Base-by-base conservation (phyloP, 805 yeast genomes). In the Pichia cephalocereana region DNA sequence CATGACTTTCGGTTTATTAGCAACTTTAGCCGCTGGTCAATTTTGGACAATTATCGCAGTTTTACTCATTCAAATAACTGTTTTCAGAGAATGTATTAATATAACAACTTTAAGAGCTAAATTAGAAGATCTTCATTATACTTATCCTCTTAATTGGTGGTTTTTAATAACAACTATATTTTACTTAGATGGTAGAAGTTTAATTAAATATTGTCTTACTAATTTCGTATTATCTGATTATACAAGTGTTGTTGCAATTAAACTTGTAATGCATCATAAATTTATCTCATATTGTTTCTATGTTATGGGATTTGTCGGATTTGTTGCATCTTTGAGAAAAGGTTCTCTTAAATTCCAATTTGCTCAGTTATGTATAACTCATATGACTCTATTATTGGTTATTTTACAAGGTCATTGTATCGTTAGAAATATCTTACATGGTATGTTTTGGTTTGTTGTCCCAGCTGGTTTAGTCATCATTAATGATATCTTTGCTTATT, bases 391-490 rank as follows among this genome's bases (percentile, higher is more conserved):
- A 57, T 70, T 90, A 52, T 69, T 93, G 50, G 96, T 91, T 47
- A 95, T 93, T 28, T 81, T 87, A 70, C 99, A 93, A 70, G 93
- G 95, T 43, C 96, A 93, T 67, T 80, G 90, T 64, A 86, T 93
- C 58, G 89, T 87, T 57, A 86, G 82, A 60, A 93, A 93, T 66
- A 84, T 91, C 49, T 74, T 90, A 57, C 85, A 80, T 55, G 99
- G 99, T 14, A 71, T 93, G 63, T 83, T 89, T 61, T 93, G 99
- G 99, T 87, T 93, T 67, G 70, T 93, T 51, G 73, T 93, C 46
- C 99, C 99, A 8, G 89, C 87, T 52, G 83, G 93, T 2, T 73
- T 91, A 59, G 99, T 93, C 44, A 87, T 93, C 56, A 85, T 87
- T 48, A 93, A 93, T 64, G 99, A 93, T 64, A 89, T 91, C 46